Base-by-base conservation (phyloP, 768 basidiomycete species). In the Fomitopsis pulvina region DNA sequence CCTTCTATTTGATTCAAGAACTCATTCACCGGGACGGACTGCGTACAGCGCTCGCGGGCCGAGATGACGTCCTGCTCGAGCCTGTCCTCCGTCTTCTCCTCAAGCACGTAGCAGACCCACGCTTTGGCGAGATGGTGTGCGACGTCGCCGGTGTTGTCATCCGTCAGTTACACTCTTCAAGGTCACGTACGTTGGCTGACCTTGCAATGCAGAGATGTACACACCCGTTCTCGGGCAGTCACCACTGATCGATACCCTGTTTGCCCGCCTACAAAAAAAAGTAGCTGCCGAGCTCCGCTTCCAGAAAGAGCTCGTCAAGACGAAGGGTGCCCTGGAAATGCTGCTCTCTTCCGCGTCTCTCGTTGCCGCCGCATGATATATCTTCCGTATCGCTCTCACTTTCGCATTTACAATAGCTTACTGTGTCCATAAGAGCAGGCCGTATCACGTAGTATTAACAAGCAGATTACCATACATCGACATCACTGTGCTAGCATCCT, bases 61-160 rank as follows among this genome's bases (percentile, higher is more conserved):
- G 96, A 28, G 94, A 98, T 60, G 96, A 98, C 62, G 85, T 97
- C 41, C 74, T 95, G 10, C 72, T 99, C 4, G 92, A 96, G 61
- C 94, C 95, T 2, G 74, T 98, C 29, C 77, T 99, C n/a, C 78
- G 82, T 2, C 76, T 97, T 30, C 75, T 98, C 21, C 68, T 92
- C 48, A 90, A 89, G 62, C 77, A 97, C 64, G 76, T 95, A 48
- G 72, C 83, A 4, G 92, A 96, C 69, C 90, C 92, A 28, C 83
- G 94, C 24, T 98, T 96, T 61, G 92, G 92, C n/a, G 82, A 86
- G 52, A 75, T 91, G 65, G 92, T 85, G 11, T 84, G 86, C 54
- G 87, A 93, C 55, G 75, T 96, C 30, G 78, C 87, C 16, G 73
- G 74, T 16, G 69, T 97, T 6, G 79, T 97, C 34, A 81, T 97